Base-by-base conservation (phyloP, 495 filamentous ascomycete genomes). In the Antarctomyces pellizariae region DNA sequence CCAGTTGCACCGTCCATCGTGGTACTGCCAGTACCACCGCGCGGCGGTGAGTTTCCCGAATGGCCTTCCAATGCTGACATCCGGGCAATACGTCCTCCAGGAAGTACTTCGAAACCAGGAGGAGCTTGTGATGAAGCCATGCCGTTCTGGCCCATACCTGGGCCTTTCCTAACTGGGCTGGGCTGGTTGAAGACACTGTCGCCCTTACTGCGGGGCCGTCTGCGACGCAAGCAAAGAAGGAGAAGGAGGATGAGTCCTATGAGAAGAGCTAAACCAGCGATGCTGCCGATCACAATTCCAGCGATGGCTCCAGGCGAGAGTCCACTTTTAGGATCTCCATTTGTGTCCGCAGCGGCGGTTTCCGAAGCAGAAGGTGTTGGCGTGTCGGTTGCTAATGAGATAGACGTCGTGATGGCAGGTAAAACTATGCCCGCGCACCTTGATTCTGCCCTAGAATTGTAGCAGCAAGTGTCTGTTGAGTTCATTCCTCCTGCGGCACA, bases 381-480 rank as follows among this genome's bases (percentile, higher is more conserved):
- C 5, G 56, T 49, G 2, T 53, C 31, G 14, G 53, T 63, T 10
- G 49, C 39, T 7, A 53, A 46, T 2, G 72, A 65, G 28, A 77
- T 65, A 32, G 71, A 59, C 4, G 74, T 62, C 5, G 70, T 74
- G 16, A 74, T 67, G 1, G 60, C 62, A 6, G 86, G 89, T 16
- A 99, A 54, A 15, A 63, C 51, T 16, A 99, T 72, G 18, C 62
- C 60, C 16, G 52, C 45, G 41, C 89, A 99, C 29, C 69, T 64
- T 16, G 38, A 45, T 24, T 73, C 55, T 13, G 72, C 66, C 36
- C 78, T 59, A n/a, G 83, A 68, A 37, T 67, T 75, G 29, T 74
- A 66, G 42, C 89, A 99, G 54, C 89, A 99, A 0, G 83, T 86
- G 47, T 99, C 89, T 26, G 79, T 95, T 9, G 78, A 69, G 48